Conservation (phyloP, 306 rosid genomes). For the Sechiopsis laciniata region DNA sequence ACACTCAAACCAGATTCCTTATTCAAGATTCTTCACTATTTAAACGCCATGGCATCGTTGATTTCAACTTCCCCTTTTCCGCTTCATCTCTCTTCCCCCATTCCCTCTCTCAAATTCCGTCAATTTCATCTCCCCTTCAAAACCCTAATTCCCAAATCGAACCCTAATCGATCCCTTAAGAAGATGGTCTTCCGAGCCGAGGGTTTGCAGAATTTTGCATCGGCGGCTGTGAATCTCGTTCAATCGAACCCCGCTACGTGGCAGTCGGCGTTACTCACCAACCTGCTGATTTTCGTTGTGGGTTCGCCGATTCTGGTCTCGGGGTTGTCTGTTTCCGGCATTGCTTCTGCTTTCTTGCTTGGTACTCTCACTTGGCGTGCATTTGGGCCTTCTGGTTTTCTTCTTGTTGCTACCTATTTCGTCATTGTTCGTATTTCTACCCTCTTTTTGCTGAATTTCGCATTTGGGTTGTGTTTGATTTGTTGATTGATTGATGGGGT, state of each 20-base stretch:
- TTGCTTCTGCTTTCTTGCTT: slow-evolving; percentile 76
- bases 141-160: slow-evolving; percentile 18
- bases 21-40: not conserved
- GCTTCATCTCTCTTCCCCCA: slow-evolving; percentile 27
- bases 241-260: slow-evolving; percentile 84
- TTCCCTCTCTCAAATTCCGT: slow-evolving; percentile 24
- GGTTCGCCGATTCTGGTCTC: slow-evolving; percentile 73
- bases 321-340: slow-evolving; percentile 75
- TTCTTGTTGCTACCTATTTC: slow-evolving; percentile 83
- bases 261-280: slow-evolving; percentile 63
- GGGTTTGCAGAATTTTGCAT: slow-evolving; percentile 39
- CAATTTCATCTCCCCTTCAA: slow-evolving; percentile 17
- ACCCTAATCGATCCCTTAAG: slow-evolving; percentile 16
- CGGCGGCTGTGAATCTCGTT: slow-evolving; percentile 46
- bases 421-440: slow-evolving; percentile 37
- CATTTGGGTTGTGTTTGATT: not conserved
- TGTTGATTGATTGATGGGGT: not conserved
- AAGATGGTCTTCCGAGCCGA: slow-evolving; percentile 35
- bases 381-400: slow-evolving; percentile 78
- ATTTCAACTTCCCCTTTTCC: slow-evolving; percentile 23
- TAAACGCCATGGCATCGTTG: slow-evolving; percentile 18
- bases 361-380: slow-evolving; percentile 99
- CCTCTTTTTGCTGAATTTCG: slow-evolving; percentile 14
- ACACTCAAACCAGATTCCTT: not conserved
- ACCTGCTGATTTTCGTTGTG: slow-evolving; percentile 50